Evolutionary conservation across 2,329 filamentous ascomycete species (phyloP).

Genomic region (Blastomyces gilchristii): DNA sequence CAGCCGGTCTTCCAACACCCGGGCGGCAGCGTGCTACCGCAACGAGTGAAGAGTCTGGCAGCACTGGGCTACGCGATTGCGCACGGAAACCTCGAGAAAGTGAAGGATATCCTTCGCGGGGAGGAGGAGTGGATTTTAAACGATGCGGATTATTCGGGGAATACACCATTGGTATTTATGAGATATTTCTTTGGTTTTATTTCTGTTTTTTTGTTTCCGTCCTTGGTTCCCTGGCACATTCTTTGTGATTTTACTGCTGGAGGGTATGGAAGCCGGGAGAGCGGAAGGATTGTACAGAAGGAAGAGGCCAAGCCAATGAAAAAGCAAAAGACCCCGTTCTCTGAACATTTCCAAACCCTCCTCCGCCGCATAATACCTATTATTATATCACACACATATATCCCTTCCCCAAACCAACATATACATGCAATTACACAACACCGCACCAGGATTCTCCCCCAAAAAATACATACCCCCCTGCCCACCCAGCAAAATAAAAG

Average conservation of each 20-base stretch:
- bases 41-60: slow-evolving; percentile 56
- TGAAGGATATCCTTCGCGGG: slow-evolving; percentile 56
- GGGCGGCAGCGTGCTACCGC: slow-evolving; percentile 46
- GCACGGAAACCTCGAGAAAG: slow-evolving; percentile 55
- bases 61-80: slow-evolving; percentile 71
- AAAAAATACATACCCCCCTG: not conserved
- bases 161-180: slow-evolving; percentile 47
- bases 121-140: slow-evolving; percentile 61
- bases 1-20: slow-evolving; percentile 69
- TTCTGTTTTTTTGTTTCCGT: not conserved
- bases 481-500: not conserved
- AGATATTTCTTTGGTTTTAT: not conserved
- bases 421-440: not conserved
- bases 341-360: not conserved
- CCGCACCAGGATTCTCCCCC: no score
- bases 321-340: not conserved
- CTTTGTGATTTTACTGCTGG: not conserved
- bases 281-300: no score
- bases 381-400: not conserved
- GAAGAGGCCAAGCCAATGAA: not conserved
- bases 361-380: not conserved
- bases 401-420: not conserved
- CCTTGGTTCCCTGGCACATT: not conserved
- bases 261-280: not conserved
- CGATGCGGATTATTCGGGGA: slow-evolving; percentile 69